phyloP scores from a whole-genome alignment of 176 grass and related monocot species.

The Olyra latifolia region DNA sequence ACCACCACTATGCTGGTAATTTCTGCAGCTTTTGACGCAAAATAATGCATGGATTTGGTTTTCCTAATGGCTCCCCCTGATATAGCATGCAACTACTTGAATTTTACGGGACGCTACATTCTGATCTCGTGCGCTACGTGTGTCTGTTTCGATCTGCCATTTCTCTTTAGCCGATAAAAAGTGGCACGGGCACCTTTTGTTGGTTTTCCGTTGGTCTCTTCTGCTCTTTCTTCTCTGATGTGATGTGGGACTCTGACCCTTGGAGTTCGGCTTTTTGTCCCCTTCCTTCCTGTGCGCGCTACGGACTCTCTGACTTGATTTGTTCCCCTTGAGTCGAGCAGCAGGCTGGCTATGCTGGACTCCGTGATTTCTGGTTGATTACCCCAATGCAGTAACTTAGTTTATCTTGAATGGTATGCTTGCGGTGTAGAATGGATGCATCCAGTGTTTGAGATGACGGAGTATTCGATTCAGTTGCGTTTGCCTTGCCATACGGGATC shows the following conservation, averaged over 20 bases:
- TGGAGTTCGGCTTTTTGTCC: conserved; percentile 28
- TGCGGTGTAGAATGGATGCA: background rate
- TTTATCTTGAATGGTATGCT: background rate
- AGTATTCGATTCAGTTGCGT: background rate
- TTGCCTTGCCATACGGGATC: conserved; percentile 11
- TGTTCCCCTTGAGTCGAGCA: background rate
- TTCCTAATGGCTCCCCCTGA: background rate
- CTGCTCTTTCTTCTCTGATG: conserved; percentile 38
- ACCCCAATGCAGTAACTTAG: background rate
- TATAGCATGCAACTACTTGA: background rate
- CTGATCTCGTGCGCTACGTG: background rate
- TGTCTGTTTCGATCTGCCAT: conserved; percentile 23
- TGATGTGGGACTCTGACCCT: conserved; percentile 26
- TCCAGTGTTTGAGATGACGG: background rate
- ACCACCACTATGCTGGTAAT: background rate
- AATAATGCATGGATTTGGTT: conserved; percentile 16
- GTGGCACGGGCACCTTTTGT: conserved; percentile 30
- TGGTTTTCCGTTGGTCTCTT: conserved; percentile 40
- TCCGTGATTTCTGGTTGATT: background rate
- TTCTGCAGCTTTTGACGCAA: conserved; percentile 1
- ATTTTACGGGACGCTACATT: conserved; percentile 15
- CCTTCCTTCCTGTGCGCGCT: conserved; percentile 13
- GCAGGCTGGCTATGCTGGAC: background rate
- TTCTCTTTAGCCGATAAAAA: conserved; percentile 27
- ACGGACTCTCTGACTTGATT: background rate